A percentile compares a stretch with the other conserved stretches of the same genome.
Evolutionary conservation across 805 yeast genomes (phyloP).

Genomic region (Metschnikowia lochheadii): DNA sequence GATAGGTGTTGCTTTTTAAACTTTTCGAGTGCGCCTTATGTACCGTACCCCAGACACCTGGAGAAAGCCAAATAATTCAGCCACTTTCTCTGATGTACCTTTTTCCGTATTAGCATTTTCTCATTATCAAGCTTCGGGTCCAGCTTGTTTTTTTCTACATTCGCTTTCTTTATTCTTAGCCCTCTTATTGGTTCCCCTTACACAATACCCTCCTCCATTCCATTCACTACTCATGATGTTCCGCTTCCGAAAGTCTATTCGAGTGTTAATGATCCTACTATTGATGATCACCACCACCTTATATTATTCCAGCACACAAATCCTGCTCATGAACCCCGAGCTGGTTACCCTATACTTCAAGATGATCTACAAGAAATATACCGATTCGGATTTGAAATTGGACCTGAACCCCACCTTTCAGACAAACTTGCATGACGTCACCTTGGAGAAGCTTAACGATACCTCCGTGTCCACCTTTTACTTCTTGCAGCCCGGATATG

Average conservation of each 20-base stretch:
- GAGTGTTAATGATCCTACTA: not conserved
- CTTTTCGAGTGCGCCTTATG: not conserved
- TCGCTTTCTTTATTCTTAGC: not conserved
- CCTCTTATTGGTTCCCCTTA: not conserved
- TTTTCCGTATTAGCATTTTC: not conserved
- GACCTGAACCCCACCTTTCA: conserved; percentile 5
- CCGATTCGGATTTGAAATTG: not conserved
- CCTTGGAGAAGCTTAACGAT: conserved; percentile 6
- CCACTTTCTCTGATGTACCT: not conserved
- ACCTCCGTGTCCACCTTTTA: conserved; percentile 1
- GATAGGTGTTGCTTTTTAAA: not conserved
- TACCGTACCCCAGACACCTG: not conserved
- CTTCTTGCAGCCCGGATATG: conserved; percentile 8
- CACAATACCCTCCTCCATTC: no score
- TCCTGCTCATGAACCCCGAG: not conserved
- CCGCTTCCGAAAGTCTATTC: conserved; percentile 1
- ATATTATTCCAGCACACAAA: not conserved
- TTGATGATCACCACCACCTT: not conserved
- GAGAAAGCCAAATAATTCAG: not conserved
- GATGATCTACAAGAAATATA: not conserved
- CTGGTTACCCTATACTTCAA: not conserved
- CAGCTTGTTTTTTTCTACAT: no score
- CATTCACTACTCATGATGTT: not conserved
- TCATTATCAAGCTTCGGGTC: not conserved
- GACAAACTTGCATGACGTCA: not conserved